phyloP scores from a whole-genome alignment of 148 eudicot genomes.

The Rhododendron henanense region DNA sequence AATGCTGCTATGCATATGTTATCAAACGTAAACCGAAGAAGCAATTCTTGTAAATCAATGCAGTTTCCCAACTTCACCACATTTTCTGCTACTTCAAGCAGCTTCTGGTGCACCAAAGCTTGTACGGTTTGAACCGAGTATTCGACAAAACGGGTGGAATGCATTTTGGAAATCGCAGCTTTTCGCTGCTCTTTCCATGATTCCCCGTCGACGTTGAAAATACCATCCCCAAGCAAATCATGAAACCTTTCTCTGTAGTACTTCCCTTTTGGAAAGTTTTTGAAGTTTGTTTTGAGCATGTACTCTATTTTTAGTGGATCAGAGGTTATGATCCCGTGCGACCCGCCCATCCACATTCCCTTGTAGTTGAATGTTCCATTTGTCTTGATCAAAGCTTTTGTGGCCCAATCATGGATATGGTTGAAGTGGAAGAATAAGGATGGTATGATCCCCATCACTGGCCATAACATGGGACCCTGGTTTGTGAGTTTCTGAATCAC shows the following conservation, averaged over 20 bases:
- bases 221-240: not conserved
- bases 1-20: not conserved
- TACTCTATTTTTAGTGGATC: not conserved
- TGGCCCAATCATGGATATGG: not conserved
- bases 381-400: not conserved
- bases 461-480: constrained; percentile 13
- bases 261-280: not conserved
- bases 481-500: constrained; percentile 39
- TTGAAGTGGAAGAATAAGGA: not conserved
- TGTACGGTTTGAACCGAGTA: not conserved
- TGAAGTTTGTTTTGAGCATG: not conserved
- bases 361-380: not conserved
- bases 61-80: not conserved
- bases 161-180: not conserved
- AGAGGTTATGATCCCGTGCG: not conserved
- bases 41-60: not conserved
- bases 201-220: not conserved
- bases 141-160: not conserved
- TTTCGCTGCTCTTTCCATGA: not conserved
- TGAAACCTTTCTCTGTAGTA: not conserved
- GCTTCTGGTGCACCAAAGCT: not conserved
- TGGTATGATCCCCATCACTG: not conserved
- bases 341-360: not conserved
- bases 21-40: not conserved
- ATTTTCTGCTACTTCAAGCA: not conserved